Base-by-base conservation (phyloP, 768 basidiomycete species). In the Leccinum obscurum region DNA sequence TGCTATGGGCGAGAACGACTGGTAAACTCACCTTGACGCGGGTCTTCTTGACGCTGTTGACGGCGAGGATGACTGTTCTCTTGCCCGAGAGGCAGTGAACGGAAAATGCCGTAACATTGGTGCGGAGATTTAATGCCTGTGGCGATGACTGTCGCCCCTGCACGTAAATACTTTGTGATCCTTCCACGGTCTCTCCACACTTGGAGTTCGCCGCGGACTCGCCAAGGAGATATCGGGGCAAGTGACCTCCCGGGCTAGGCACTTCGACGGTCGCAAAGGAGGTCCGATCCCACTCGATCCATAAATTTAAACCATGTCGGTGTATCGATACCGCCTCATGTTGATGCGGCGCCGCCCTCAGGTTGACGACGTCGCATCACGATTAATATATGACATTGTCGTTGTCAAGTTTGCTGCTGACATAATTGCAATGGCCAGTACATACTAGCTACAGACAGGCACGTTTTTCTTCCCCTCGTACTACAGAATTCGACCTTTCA, bases 21-120 rank as follows among this genome's bases (percentile, higher is more conserved):
- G 55, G 24, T 15, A 57, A 62, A 74, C 72, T 54, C 58, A 74
- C 72, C 72, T 75, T 69, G 74, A 70, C 62, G 70, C 37, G 64
- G 70, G 67, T 59, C 60, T 65, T 69, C 70, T 70, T 58, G 72
- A 72, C 70, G 66, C 64, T 71, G 70, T 66, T 55, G 64, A 64
- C 57, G 14, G 52, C 61, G 66, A 69, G 59, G 62, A 62, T 58
- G 58, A 15, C 50, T 51, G 56, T 51, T 35, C 9, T 10, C 35
- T 1, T 56, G 9, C 41, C 30, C 24, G 28, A 54, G 52, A 56
- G 54, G 24, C 48, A 46, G 54, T 17, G 20, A 22, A n/a, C 72
- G 72, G 72, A n/a, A 70, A 62, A 22, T 63, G 32, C 74, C 72
- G 62, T 37, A 15, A 53, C 24, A 55, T 72, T 74, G 4, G 34